These are phyloP conservation scores for Talaromyces marneffei DNA, from an alignment of 2,329 filamentous ascomycete species.

Conservation along the genomic window DNA sequence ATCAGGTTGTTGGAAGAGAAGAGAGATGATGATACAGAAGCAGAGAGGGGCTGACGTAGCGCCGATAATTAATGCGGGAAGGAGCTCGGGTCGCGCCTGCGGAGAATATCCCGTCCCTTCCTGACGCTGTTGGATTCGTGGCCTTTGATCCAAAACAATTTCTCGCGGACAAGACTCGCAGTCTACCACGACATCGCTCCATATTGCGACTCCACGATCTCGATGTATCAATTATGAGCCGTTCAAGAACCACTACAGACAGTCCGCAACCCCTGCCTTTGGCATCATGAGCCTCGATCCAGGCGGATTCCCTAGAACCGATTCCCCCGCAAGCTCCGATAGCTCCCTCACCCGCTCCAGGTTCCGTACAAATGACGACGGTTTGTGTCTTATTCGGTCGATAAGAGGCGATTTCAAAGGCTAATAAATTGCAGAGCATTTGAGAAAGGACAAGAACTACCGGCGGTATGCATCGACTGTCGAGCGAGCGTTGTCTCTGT, in stretches of 20 bases:
- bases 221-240: constrained; percentile 31
- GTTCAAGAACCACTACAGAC: constrained; percentile 19
- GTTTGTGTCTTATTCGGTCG: constrained; percentile 45
- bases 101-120: constrained; percentile 13
- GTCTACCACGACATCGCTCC: constrained; percentile 5
- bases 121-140: constrained; percentile 17
- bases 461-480: constrained; percentile 86
- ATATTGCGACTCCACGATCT: constrained; percentile 9
- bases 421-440: constrained; percentile 24
- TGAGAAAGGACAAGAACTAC: constrained; percentile 60
- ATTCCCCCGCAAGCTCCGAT: constrained; percentile 77
- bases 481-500: constrained; percentile 79
- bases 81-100: constrained; percentile 8
- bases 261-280: constrained; percentile 24
- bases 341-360: constrained; percentile 75
- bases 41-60: constrained; percentile 4
- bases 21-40: neutral
- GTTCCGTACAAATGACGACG: constrained; percentile 63
- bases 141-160: constrained; percentile 19
- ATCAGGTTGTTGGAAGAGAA: neutral
- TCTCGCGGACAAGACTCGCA: constrained; percentile 14
- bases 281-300: constrained; percentile 41
- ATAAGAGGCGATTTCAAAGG: neutral
- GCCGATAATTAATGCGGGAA: neutral
- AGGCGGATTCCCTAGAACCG: constrained; percentile 36